Evolutionary conservation across 208 protist genomes (phyloP), one percentile per base, ranked within the genome.

Genomic region (Wallacemonas sp.): DNA sequence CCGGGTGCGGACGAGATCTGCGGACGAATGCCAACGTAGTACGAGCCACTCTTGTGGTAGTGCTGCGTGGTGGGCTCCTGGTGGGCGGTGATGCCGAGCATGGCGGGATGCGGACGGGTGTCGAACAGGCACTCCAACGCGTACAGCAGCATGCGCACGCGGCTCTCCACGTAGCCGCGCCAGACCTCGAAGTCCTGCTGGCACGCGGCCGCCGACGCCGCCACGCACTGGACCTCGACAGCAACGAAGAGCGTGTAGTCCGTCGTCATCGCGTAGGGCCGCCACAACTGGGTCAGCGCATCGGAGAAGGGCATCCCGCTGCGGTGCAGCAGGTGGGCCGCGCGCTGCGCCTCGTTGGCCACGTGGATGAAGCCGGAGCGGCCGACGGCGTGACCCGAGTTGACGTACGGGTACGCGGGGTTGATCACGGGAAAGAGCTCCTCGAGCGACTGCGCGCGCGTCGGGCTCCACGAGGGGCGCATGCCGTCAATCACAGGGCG

Each of bases 361-460:
- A 96, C 88, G 22, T 78, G 70, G 36, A 77, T 57, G 38, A 94
- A 73, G 1, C 85, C 85, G 63, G 75, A 84, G 11, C 85, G 84
- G 20, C 88, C 88, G 14, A 96, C 80, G 32, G 65, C 98, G 72
- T 97, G 92, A 0, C 92, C 96, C 5, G 97, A 90, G 73, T 99
- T 99, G 69, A 99, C 97, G 31, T 81, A 92, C 23, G 98, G 98
- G 57, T 98, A 99, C 3, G 95, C 92, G 2, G 98, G 98, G 61
- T 98, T 99, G 26, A 99, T 87, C 41, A 99, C 86, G 11, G 97
- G 97, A 59, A 99, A 89, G 16, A 98, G 68, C 71, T 99, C 93
- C 0, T 80, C 64, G 41, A 71, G 66, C 52, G 86, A 82, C 0
- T 55, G 7, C 16, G 70, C 68, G 3, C 67, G 45, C 16, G 61